Percentiles rank a stretch among this genome's conserved stretches.
Evolutionary conservation across 768 basidiomycete genomes (phyloP).

Genomic region (Tulasnella calospora): DNA sequence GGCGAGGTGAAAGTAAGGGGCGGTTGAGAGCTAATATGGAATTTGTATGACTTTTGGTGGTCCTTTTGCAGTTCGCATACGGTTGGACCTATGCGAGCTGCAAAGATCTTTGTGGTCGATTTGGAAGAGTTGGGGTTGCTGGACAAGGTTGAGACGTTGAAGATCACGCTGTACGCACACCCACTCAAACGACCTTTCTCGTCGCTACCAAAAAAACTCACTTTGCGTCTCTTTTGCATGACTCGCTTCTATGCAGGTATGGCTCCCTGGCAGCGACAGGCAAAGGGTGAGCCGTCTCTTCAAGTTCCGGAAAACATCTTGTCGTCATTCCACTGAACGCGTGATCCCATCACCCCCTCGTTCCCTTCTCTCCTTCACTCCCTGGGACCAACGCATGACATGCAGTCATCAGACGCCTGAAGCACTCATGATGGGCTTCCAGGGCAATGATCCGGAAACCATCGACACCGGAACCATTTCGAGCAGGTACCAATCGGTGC

Average conservation of each 20-base stretch:
- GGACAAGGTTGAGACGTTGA: constrained; percentile 71
- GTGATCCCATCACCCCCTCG: constrained; percentile 27
- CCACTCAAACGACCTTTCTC: neutral
- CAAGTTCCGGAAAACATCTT: constrained; percentile 45
- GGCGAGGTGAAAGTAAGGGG: too few relatives aligned
- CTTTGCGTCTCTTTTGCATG: neutral
- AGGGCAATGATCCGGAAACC: constrained; percentile 72
- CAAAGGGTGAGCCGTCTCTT: constrained; percentile 40
- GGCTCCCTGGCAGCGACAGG: constrained; percentile 91
- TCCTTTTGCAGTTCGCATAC: constrained; percentile 64
- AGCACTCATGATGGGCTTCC: constrained; percentile 36
- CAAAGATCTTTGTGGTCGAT: constrained; percentile 79
- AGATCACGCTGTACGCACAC: constrained; percentile 64
- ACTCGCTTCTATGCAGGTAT: constrained; percentile 50
- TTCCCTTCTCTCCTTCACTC: constrained; percentile 15
- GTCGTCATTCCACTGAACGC: neutral
- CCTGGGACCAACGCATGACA: too few relatives aligned
- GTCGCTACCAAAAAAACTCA: constrained; percentile 25
- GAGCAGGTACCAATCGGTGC: constrained; percentile 65
- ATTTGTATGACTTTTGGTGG: constrained; percentile 34
- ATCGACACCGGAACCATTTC: constrained; percentile 83
- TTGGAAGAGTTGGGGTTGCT: constrained; percentile 62
- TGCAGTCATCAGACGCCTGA: constrained; percentile 39
- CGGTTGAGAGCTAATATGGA: neutral
- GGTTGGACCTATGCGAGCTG: constrained; percentile 85